Evolutionary conservation across 345 rosid species (phyloP).

Genomic region (Linum tenue): DNA sequence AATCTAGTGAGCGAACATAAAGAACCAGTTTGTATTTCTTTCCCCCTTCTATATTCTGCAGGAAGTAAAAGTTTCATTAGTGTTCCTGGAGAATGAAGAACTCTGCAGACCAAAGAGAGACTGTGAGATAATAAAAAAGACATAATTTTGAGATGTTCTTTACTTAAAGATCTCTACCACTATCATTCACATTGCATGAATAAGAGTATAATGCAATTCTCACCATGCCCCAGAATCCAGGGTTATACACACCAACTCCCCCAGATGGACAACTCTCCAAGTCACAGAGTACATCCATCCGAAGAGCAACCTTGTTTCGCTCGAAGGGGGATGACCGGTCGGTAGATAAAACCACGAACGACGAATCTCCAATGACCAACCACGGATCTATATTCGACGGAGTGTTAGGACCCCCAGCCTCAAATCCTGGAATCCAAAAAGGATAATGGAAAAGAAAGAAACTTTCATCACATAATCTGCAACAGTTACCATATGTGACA

Average conservation of each 20-base stretch:
- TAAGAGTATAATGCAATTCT: slow-evolving; percentile 15
- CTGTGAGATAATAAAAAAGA: slow-evolving; percentile 2
- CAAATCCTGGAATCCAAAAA: slow-evolving; percentile 51
- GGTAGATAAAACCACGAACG: slow-evolving; percentile 60
- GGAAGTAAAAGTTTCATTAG: background rate
- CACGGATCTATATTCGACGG: slow-evolving; percentile 92
- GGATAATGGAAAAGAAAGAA: background rate
- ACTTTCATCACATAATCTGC: too few species aligned
- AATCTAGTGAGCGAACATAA: slow-evolving; percentile 56
- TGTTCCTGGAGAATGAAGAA: background rate
- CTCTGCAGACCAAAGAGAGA: background rate
- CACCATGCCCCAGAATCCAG: slow-evolving; percentile 99
- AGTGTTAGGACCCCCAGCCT: slow-evolving; percentile 82
- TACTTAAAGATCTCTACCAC: too few species aligned
- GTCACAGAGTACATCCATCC: slow-evolving; percentile 85
- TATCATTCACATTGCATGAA: too few species aligned
- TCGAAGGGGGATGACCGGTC: slow-evolving; percentile 88
- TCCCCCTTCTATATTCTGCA: slow-evolving; percentile 69
- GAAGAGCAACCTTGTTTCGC: slow-evolving; percentile 73
- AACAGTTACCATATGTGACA: background rate
- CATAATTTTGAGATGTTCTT: too few species aligned
- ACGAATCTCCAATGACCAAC: slow-evolving; percentile 62
- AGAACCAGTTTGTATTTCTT: slow-evolving; percentile 65
- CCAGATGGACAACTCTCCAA: slow-evolving; percentile 56
- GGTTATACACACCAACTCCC: slow-evolving; percentile 88